Conservation (phyloP, 768 basidiomycete genomes). For the Hypsizygus marmoreus region DNA sequence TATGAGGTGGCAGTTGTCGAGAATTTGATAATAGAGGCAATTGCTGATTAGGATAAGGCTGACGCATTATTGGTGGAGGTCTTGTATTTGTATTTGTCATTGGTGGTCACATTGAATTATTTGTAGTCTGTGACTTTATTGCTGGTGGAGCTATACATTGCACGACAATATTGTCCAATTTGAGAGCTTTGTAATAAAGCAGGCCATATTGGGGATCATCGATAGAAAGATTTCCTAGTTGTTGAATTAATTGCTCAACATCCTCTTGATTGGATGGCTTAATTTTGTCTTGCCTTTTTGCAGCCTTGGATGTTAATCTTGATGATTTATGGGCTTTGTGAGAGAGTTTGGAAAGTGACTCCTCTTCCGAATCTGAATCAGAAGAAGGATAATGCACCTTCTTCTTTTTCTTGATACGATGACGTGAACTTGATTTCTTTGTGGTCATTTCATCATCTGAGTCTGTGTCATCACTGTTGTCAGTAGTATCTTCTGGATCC, state of each 20-base stretch:
- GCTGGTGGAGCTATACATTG: background rate
- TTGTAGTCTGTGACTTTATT: too few relatives aligned
- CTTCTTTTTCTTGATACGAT: background rate
- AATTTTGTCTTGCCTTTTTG: background rate
- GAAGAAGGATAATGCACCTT: background rate
- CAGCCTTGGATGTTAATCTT: background rate
- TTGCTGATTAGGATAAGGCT: too few relatives aligned
- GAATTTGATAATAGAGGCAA: too few relatives aligned
- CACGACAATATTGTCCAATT: constrained; percentile 2
- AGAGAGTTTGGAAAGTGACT: background rate
- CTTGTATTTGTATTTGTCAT: too few relatives aligned
- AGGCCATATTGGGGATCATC: constrained; percentile 4
- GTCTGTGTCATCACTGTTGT: background rate
- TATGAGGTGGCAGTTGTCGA: background rate
- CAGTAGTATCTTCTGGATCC: too few relatives aligned
- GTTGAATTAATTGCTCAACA: constrained; percentile 5
- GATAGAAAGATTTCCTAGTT: constrained; percentile 6
- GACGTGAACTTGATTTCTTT: too few relatives aligned
- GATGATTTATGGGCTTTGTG: background rate
- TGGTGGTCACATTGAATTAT: too few relatives aligned
- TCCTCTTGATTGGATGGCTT: constrained; percentile 4
- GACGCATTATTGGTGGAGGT: too few relatives aligned
- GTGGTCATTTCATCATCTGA: constrained; percentile 6
- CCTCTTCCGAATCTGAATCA: background rate
- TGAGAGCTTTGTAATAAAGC: constrained; percentile 9